phyloP scores from a whole-genome alignment of 352 stramenopile species.

The Globisporangium apiculatum region DNA sequence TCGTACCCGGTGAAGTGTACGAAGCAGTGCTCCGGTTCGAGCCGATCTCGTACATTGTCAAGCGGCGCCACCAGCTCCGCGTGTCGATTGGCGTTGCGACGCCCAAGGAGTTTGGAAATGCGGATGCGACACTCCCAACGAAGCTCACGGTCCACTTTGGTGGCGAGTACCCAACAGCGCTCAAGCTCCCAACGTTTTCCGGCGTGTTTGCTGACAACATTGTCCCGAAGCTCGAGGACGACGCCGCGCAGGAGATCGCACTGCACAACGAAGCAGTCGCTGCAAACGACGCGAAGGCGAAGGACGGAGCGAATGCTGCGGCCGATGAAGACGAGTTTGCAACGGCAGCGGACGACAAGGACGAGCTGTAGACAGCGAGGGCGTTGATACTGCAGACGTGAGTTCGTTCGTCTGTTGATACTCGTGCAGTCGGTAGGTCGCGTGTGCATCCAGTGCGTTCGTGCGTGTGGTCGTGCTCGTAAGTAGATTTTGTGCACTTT shows the following conservation, averaged over 20 bases:
- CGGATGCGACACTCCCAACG: slow-evolving; percentile 40
- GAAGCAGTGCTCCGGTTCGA: slow-evolving; percentile 73
- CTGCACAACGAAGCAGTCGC: no score
- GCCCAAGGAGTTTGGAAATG: slow-evolving; percentile 46
- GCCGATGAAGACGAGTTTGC: slow-evolving; percentile 42
- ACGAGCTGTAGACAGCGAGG: slow-evolving; percentile 33
- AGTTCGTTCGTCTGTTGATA: no score
- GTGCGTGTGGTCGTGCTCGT: no score
- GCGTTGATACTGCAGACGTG: no score
- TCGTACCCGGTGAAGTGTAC: slow-evolving; percentile 61
- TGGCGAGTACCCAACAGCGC: slow-evolving; percentile 54
- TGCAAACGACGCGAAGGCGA: background rate
- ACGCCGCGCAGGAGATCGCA: slow-evolving; percentile 17
- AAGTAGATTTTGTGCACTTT: no score
- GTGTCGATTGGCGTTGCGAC: slow-evolving; percentile 56
- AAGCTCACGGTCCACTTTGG: slow-evolving; percentile 73
- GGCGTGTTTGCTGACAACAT: slow-evolving; percentile 60
- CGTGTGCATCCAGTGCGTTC: no score
- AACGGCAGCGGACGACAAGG: slow-evolving; percentile 38
- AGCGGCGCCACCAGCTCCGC: slow-evolving; percentile 70
- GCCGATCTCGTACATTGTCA: slow-evolving; percentile 70
- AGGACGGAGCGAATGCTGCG: slow-evolving; percentile 1
- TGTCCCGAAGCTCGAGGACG: slow-evolving; percentile 27
- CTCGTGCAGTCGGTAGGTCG: no score
- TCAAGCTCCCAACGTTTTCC: slow-evolving; percentile 55